These are phyloP conservation scores for Cyphellophora attinorum DNA, from an alignment of 2,329 filamentous ascomycete genomes.

Conservation along the genomic window DNA sequence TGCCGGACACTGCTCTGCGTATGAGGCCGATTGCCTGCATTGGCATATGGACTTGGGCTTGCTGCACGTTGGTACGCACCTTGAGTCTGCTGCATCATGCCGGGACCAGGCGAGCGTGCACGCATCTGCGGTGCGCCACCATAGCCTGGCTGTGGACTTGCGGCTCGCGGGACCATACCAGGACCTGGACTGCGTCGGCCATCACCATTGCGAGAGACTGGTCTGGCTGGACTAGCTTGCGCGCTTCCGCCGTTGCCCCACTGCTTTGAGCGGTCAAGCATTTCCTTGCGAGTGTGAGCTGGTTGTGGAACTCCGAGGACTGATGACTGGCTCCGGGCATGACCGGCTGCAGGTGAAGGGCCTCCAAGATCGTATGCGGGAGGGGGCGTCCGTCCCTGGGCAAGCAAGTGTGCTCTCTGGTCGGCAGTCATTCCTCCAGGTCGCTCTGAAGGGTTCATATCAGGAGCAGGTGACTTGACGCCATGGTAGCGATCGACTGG, in stretches of 20 bases:
- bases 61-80: slow-evolving; percentile 7
- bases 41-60: slow-evolving; percentile 25
- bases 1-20: slow-evolving; percentile 16
- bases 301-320: slow-evolving; percentile 54
- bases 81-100: slow-evolving; percentile 7
- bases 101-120: slow-evolving; percentile 11
- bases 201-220: slow-evolving; percentile 1
- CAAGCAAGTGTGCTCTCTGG: slow-evolving; percentile 41
- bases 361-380: slow-evolving; percentile 69
- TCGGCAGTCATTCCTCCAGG: slow-evolving; percentile 16
- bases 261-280: slow-evolving; percentile 90
- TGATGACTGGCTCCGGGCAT: slow-evolving; percentile 1
- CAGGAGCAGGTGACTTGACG: slow-evolving; percentile 68
- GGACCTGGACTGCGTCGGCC: slow-evolving; percentile 11
- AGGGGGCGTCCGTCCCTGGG: slow-evolving; percentile 66
- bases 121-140: slow-evolving; percentile 5
- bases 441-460: slow-evolving; percentile 23
- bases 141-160: slow-evolving; percentile 14
- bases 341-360: background rate
- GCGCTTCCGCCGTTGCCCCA: slow-evolving; percentile 39
- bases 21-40: slow-evolving; percentile 28
- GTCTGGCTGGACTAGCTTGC: background rate
- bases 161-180: slow-evolving; percentile 12
- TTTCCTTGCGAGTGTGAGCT: slow-evolving; percentile 83
- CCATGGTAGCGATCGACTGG: slow-evolving; percentile 95